Conservation (phyloP, 352 stramenopile species). For the Globisporangium nodosum region DNA sequence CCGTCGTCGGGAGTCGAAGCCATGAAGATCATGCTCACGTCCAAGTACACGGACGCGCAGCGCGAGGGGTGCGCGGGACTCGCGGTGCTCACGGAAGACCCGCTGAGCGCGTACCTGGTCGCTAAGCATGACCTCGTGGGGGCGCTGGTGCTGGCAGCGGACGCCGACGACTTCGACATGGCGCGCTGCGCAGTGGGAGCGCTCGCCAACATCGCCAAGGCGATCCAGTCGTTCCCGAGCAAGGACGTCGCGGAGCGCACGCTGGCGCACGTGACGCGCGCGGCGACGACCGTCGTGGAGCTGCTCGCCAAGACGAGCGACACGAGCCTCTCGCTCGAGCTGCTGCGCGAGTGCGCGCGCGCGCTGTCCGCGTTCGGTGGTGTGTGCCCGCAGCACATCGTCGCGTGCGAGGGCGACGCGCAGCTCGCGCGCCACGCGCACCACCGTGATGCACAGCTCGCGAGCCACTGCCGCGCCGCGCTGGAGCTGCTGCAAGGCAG, state of each 20-base stretch:
- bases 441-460: constrained; percentile 61
- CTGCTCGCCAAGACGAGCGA: constrained; percentile 43
- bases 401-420: constrained; percentile 14
- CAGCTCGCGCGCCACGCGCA: constrained; percentile 49
- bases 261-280: constrained; percentile 45
- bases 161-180: constrained; percentile 56
- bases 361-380: constrained; percentile 46
- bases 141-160: constrained; percentile 36
- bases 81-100: constrained; percentile 62
- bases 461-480: constrained; percentile 44
- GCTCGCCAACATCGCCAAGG: constrained; percentile 59
- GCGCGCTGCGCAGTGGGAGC: constrained; percentile 61
- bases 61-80: constrained; percentile 69
- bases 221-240: constrained; percentile 41
- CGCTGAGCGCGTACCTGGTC: constrained; percentile 55
- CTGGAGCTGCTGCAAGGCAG: constrained; percentile 26
- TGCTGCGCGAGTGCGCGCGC: constrained; percentile 67
- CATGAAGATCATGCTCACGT: constrained; percentile 86
- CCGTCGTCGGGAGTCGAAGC: constrained; percentile 69
- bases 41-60: constrained; percentile 61
- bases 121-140: constrained; percentile 47
- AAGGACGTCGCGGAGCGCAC: constrained; percentile 24
- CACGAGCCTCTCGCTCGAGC: constrained; percentile 56
- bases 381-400: constrained; percentile 33
- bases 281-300: constrained; percentile 33